Conservation (phyloP, 306 rosid species). For the Quercus bicolor region DNA sequence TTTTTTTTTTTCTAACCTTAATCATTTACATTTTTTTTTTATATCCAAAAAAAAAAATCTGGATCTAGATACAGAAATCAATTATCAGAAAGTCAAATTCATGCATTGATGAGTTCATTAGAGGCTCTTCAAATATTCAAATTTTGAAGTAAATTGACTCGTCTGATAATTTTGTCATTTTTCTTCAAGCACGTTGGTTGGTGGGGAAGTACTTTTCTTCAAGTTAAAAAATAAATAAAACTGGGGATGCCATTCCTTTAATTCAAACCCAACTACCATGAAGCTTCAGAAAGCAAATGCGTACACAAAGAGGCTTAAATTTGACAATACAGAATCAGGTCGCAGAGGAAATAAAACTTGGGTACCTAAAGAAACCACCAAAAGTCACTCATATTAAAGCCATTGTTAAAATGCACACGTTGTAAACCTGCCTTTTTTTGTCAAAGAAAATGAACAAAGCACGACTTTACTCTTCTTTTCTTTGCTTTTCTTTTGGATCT, state of each 20-base stretch:
- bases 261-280: not conserved
- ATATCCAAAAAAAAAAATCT: no score
- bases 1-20: no score
- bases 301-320: not conserved
- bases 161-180: not conserved
- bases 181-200: not conserved
- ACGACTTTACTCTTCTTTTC: not conserved
- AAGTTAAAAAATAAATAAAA: not conserved
- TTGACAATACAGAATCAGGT: not conserved
- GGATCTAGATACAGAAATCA: not conserved
- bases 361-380: not conserved
- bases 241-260: not conserved
- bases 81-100: not conserved
- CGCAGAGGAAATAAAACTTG: not conserved
- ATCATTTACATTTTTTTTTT: no score
- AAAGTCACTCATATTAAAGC: not conserved
- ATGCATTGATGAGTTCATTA: not conserved
- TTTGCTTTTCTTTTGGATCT: not conserved
- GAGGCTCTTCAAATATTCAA: not conserved
- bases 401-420: not conserved
- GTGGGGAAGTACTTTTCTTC: not conserved
- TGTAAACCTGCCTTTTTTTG: slow-evolving; percentile 5
- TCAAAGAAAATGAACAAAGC: not conserved
- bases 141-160: not conserved
- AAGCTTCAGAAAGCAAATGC: not conserved